Conservation (phyloP, 345 rosid species). For the Tarenaya hassleriana region DNA sequence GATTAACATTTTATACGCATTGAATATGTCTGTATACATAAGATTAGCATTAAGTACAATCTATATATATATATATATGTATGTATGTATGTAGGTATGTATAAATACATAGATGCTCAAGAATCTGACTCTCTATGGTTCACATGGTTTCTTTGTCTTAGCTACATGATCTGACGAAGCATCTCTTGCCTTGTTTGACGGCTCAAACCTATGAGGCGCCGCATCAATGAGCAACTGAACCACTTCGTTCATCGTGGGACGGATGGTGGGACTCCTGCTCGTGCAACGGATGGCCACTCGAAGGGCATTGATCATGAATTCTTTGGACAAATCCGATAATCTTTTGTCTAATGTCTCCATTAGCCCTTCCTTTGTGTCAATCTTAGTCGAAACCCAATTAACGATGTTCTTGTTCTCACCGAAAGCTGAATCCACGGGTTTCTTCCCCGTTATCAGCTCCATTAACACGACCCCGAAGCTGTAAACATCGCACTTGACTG, state of each 20-base stretch:
- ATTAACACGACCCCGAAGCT: constrained; percentile 86
- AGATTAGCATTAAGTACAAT: no score
- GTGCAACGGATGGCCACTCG: constrained; percentile 77
- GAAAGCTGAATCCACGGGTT: constrained; percentile 62
- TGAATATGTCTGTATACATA: no score
- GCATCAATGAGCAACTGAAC: constrained; percentile 67
- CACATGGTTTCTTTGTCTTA: constrained; percentile 6
- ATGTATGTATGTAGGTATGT: no score
- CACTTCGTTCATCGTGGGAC: constrained; percentile 88
- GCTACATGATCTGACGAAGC: constrained; percentile 16
- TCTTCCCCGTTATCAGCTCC: constrained; percentile 85
- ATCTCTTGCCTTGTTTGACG: constrained; percentile 48
- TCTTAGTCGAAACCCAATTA: constrained; percentile 66
- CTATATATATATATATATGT: no score
- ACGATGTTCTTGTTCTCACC: constrained; percentile 85
- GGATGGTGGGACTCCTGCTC: constrained; percentile 44
- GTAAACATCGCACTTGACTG: constrained; percentile 85
- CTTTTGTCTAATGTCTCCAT: constrained; percentile 62
- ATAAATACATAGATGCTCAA: no score
- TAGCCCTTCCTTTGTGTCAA: constrained; percentile 65
- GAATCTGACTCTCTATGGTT: no score
- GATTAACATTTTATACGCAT: no score
- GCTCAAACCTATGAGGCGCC: constrained; percentile 46
- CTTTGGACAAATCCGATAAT: constrained; percentile 53
- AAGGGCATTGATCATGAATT: constrained; percentile 66